Base-by-base conservation (phyloP, 106 monocot species). In the Dioscorea dumetorum region DNA sequence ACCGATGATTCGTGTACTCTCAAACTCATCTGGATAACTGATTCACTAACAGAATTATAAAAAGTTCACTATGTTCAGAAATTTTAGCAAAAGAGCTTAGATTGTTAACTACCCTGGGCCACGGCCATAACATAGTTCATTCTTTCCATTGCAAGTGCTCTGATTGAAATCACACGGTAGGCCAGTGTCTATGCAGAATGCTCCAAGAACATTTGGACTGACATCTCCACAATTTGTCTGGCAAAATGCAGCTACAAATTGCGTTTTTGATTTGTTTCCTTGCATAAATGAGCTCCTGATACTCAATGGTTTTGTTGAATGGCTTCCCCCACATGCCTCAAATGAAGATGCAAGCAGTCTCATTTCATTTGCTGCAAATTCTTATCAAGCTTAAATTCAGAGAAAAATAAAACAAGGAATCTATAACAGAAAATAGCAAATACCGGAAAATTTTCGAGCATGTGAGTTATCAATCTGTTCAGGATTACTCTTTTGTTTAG, bases 221-320 rank as follows among this genome's bases (percentile, higher is more conserved):
- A 95, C 91, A 82, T 95, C 95, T 31, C 95, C 95, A 73, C 88
- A 91, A 63, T 95, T 95, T 50, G 87, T 78, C 70, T 95, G 95
- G 61, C 95, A 95, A 70, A 95, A 95, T 60, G 95, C 95, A 41
- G 91, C 77, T 12, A 95, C 88, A 49, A 91, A 95, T 70, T 75
- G 81, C 50, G 81, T 83, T 62, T 59, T 81, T 57, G 81, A 83
- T 62, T 53, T 79, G 63, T 76, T 69, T 28, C 76, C 80, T 70
- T 75, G 75, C 61, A 57, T 73, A 33, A 81, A 73, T 33, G 50
- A 41, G 58, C 67, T 88, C 65, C 94, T 58, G 18, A 72, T 58
- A 69, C 81, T 85, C 16, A 83, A 17, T 49, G 70, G 75, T 14
- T 75, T 80, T 21, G 73, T 71, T 58, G 80, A 74, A 49, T 35